Conservation (phyloP, 768 basidiomycete genomes). For the Asterophora parasitica region DNA sequence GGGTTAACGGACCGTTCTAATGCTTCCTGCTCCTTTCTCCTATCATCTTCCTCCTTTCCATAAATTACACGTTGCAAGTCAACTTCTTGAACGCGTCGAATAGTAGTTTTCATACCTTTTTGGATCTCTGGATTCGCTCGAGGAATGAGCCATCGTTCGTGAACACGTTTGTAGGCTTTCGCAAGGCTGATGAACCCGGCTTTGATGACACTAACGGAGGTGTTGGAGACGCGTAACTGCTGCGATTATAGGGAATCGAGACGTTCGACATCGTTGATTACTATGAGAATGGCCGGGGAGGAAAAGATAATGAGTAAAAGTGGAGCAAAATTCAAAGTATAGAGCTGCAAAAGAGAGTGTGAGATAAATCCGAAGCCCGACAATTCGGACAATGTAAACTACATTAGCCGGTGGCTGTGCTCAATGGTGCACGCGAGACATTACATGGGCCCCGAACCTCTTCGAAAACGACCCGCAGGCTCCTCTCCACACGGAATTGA, state of each 20-base stretch:
- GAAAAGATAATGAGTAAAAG: no score
- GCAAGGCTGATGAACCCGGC: conserved; percentile 24
- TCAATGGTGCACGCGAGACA: no score
- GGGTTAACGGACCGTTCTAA: conserved; percentile 38
- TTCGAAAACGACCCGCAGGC: no score
- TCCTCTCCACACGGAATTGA: no score
- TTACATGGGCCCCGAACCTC: no score
- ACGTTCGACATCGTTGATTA: conserved; percentile 12
- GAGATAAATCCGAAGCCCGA: no score
- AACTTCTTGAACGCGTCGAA: no score
- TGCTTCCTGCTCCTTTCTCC: conserved; percentile 47
- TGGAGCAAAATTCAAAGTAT: no score
- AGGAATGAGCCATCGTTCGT: conserved; percentile 68
- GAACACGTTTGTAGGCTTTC: conserved; percentile 52
- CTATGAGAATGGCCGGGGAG: no score
- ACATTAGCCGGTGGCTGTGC: no score
- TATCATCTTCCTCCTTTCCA: conserved; percentile 53
- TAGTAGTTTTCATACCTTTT: conserved; percentile 35
- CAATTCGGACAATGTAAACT: no score
- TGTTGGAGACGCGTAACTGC: conserved; percentile 10
- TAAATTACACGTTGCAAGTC: not conserved
- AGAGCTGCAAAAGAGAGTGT: no score
- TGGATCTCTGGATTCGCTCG: conserved; percentile 54
- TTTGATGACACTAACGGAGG: conserved; percentile 11
- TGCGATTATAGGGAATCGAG: conserved; percentile 12